Evolutionary conservation across 495 filamentous ascomycete species (phyloP), one percentile per base, ranked within the genome.

Genomic region (Tuber aestivum): DNA sequence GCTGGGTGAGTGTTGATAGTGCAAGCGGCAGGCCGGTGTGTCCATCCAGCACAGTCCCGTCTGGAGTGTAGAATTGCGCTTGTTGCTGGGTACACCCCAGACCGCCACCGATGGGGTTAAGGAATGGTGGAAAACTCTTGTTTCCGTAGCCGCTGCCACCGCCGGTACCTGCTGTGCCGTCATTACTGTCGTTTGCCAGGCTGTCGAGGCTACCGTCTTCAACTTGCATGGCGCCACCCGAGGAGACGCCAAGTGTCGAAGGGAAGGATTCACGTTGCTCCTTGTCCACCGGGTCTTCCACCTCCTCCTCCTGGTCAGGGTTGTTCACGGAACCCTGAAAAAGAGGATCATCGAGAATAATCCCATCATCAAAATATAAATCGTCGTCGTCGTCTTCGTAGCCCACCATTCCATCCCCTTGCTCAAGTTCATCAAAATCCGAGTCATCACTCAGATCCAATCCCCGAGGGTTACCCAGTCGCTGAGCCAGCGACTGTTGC

Each of bases 331-430:
- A 20, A 44, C 27, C 27, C 6, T n/a, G 70, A 71, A 44, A 2
- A 4, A 16, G 10, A 32, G 71, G 20, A 65, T 42, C 32, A 1
- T 73, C 70, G 38, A 74, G 68, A 38, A 92, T 91, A 69, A 93
- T 85, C 3, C 92, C 93, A 78, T 94, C 92, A 74, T 94, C 91
- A 76, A 92, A 95, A 80, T 95, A 95, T 65, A 95, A 83, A 75
- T 95, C 93, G 78, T 95, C 92, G 42, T 90, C 88, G 41, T 89
- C 86, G 27, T 84, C 78, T 20, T 82, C 80, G 23, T 82, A 82
- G 8, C 79, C 79, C 1, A 72, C 79, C 35, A 82, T 70, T 35
- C 70, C 80, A 50, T 78, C 44, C 9, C 75, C 70, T 40, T 76
- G 70, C 18, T 81, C 72, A 37, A 79, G 71, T 70, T 74, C 74